phyloP scores from a whole-genome alignment of 768 basidiomycete genomes.

The Dacryopinax spathularia region DNA sequence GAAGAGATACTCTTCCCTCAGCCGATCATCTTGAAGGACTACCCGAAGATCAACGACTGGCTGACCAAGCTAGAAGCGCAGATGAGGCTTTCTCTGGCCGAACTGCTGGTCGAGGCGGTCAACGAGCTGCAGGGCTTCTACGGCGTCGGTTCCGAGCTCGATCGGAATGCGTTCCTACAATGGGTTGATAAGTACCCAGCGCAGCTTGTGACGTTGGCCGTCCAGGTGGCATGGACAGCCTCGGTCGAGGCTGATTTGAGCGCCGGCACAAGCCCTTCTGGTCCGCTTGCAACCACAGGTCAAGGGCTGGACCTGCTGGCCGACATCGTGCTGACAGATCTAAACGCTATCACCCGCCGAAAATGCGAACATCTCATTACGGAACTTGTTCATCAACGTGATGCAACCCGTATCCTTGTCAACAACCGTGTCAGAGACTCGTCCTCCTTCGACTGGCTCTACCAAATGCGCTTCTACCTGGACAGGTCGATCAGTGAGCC shows the following conservation, averaged over 20 bases:
- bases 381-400: slow-evolving; percentile 93
- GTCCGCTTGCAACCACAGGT: slow-evolving; percentile 55
- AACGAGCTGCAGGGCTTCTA: slow-evolving; percentile 71
- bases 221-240: slow-evolving; percentile 89
- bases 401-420: slow-evolving; percentile 73
- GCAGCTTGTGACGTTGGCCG: slow-evolving; percentile 86
- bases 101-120: slow-evolving; percentile 65
- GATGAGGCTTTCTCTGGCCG: slow-evolving; percentile 83
- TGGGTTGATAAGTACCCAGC: slow-evolving; percentile 96
- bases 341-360: slow-evolving; percentile 77
- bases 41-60: slow-evolving; percentile 98
- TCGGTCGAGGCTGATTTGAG: slow-evolving; percentile 64
- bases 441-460: slow-evolving; percentile 80
- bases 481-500: slow-evolving; percentile 57
- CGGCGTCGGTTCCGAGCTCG: slow-evolving; percentile 44
- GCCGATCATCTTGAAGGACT: slow-evolving; percentile 80
- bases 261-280: slow-evolving; percentile 39
- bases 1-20: slow-evolving; percentile 78
- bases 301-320: slow-evolving; percentile 89
- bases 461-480: slow-evolving; percentile 97
- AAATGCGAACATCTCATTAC: slow-evolving; percentile 99
- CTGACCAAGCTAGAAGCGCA: slow-evolving; percentile 78
- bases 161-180: slow-evolving; percentile 52
- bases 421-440: slow-evolving; percentile 47
- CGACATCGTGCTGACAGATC: slow-evolving; percentile 84